Evolutionary conservation across 2,329 filamentous ascomycete genomes (phyloP).

Genomic region (Colletotrichum sp.): DNA sequence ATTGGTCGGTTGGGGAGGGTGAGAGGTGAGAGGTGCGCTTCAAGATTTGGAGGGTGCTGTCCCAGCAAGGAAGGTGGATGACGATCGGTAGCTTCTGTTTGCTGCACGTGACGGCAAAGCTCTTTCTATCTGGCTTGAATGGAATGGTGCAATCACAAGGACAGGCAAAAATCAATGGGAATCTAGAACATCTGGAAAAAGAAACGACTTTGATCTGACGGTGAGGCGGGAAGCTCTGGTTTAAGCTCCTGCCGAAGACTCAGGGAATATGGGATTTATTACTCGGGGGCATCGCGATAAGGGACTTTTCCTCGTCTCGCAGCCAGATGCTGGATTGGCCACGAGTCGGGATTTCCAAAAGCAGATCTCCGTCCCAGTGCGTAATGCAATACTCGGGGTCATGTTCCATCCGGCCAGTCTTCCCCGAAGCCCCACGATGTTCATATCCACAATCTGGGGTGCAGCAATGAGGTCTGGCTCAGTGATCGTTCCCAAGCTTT

Average conservation of each 20-base stretch:
- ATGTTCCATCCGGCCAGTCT: background rate
- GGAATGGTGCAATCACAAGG: background rate
- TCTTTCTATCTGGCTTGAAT: background rate
- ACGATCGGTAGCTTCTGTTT: background rate
- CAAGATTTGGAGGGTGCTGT: background rate
- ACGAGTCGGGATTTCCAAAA: background rate
- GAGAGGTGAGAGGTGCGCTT: background rate
- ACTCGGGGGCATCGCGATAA: background rate
- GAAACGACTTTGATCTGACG: background rate
- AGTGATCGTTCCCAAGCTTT: background rate
- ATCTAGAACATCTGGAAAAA: background rate
- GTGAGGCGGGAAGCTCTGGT: background rate
- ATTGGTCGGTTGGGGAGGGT: background rate
- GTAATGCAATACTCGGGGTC: slow-evolving; percentile 3
- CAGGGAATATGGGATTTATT: background rate
- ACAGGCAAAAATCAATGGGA: background rate
- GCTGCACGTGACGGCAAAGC: slow-evolving; percentile 11
- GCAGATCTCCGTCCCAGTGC: background rate
- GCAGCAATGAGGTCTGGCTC: background rate
- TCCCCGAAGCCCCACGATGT: background rate
- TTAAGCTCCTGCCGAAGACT: background rate
- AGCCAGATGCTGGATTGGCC: background rate
- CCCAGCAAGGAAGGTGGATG: slow-evolving; percentile 16
- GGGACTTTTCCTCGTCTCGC: background rate
- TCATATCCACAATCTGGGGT: background rate